Conservation (phyloP, 257 asterid genomes). For the Striga asiatica region DNA sequence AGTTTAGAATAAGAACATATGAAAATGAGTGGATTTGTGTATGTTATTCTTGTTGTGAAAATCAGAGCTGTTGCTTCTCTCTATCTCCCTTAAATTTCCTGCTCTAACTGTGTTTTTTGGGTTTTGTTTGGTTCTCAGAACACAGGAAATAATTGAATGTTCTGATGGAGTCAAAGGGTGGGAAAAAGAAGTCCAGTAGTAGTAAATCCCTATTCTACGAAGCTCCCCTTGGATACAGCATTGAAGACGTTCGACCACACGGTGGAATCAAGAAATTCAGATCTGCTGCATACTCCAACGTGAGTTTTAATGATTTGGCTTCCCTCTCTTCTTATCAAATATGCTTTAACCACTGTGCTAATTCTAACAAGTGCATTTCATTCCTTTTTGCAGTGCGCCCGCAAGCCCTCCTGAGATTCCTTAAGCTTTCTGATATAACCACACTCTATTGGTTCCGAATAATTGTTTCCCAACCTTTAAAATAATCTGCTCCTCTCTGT, state of each 20-base stretch:
- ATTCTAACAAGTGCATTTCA: not conserved
- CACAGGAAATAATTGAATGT: slow-evolving; percentile 37
- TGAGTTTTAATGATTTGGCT: slow-evolving; percentile 22
- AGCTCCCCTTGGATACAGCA: slow-evolving; percentile 88
- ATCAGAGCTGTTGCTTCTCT: no score
- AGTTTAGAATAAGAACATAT: no score
- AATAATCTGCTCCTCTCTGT: not conserved
- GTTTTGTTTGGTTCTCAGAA: not conserved
- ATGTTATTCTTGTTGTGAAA: no score
- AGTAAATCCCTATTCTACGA: slow-evolving; percentile 59
- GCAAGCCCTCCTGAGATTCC: slow-evolving; percentile 72
- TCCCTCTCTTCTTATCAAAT: not conserved
- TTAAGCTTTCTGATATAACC: slow-evolving; percentile 5
- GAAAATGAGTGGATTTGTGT: no score
- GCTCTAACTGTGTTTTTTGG: not conserved
- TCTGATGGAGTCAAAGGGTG: slow-evolving; percentile 63
- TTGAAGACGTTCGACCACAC: slow-evolving; percentile 88
- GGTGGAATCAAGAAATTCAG: slow-evolving; percentile 91
- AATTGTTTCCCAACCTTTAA: slow-evolving; percentile 20
- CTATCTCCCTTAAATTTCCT: not conserved
- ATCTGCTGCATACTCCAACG: slow-evolving; percentile 98
- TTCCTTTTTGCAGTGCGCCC: slow-evolving; percentile 50
- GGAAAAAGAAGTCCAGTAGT: slow-evolving; percentile 72
- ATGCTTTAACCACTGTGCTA: not conserved
- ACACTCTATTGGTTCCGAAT: slow-evolving; percentile 13